Base-by-base conservation (phyloP, 805 yeast genomes). In the Cyberlindnera mycetangii region DNA sequence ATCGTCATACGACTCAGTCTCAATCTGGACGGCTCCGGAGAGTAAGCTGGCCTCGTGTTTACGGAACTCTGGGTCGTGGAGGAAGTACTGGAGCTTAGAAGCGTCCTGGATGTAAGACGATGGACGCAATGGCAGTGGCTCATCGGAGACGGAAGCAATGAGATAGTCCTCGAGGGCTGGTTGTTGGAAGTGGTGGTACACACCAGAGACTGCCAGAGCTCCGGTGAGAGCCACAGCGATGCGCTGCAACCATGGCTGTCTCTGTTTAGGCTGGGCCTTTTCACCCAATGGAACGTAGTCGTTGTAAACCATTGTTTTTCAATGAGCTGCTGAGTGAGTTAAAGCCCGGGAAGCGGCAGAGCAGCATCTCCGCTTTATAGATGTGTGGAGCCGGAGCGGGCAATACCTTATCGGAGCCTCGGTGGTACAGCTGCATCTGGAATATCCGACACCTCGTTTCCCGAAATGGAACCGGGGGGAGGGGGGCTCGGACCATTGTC, bases 1-100 rank as follows among this genome's bases (percentile, higher is more conserved):
- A n/a, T 39, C 40, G 36, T 52, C 55, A 17, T 41, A 42, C 1
- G 53, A 44, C 20, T 50, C 49, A 12, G 55, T 52, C 37, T 48
- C 50, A 24, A 52, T 47, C 34, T 42, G 44, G 16, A 52, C 37
- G 5, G 55, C 43, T n/a, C 54, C 52, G 8, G 49, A 15, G 20
- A 47, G 37, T 24, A 47, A 40, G 21, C 22, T 39, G n/a, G 45
- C 48, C 4, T 45, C 19, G 41, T 41, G 39, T 2, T 14, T 17
- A 36, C 52, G 49, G 44, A 22, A 51, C 18, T 41, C 47, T 14
- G 44, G 44, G 33, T 44, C 47, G 10, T 37, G 17, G 34, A 51
- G 44, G 44, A 51, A 45, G 40, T 39, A 41, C 30, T 48, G 41
- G 46, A 51, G 39, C 3, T 35, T 43, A 5, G 52, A 41, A 19